Evolutionary conservation across 2,329 filamentous ascomycete species (phyloP).

Genomic region (Ascochyta rabiei): DNA sequence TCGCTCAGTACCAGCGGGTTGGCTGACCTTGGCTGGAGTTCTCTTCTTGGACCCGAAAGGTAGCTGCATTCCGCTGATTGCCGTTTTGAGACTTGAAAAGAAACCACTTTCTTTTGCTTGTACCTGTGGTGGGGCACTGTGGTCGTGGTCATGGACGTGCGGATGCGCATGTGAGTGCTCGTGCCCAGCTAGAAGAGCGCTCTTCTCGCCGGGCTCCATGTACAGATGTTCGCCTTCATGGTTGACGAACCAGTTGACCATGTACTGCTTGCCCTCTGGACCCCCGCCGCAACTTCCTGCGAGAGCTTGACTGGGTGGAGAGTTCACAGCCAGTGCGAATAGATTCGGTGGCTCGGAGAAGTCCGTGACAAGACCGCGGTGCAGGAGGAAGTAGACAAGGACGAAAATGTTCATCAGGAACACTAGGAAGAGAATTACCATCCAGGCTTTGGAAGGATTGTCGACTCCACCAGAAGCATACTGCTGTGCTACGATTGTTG

Average conservation of each 20-base stretch:
- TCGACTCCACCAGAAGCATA: constrained; percentile 71
- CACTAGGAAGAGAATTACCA: constrained; percentile 67
- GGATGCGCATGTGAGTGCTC: constrained; percentile 16
- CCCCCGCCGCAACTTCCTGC: constrained; percentile 63
- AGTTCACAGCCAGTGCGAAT: constrained; percentile 74
- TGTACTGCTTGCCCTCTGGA: constrained; percentile 58
- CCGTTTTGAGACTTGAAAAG: constrained; percentile 1
- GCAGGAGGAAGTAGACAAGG: constrained; percentile 65
- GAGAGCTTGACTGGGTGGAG: constrained; percentile 58
- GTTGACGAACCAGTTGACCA: constrained; percentile 54
- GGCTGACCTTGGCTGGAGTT: constrained; percentile 11
- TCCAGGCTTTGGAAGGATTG: constrained; percentile 69
- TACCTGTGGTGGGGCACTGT: background rate
- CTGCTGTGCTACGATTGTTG: constrained; percentile 67
- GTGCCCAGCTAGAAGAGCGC: constrained; percentile 15
- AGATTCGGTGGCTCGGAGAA: constrained; percentile 79
- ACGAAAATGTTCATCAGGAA: constrained; percentile 72
- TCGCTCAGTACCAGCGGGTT: constrained; percentile 12
- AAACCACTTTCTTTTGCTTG: background rate
- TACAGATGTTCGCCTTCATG: constrained; percentile 60
- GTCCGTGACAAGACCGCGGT: constrained; percentile 72
- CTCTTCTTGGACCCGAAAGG: background rate
- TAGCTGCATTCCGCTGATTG: constrained; percentile 4
- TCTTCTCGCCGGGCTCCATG: constrained; percentile 53
- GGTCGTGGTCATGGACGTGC: constrained; percentile 7